Percentiles rank a stretch among this genome's conserved stretches.
Evolutionary conservation across 202 grass and related monocot genomes (phyloP).

Genomic region (Zizania palustris): DNA sequence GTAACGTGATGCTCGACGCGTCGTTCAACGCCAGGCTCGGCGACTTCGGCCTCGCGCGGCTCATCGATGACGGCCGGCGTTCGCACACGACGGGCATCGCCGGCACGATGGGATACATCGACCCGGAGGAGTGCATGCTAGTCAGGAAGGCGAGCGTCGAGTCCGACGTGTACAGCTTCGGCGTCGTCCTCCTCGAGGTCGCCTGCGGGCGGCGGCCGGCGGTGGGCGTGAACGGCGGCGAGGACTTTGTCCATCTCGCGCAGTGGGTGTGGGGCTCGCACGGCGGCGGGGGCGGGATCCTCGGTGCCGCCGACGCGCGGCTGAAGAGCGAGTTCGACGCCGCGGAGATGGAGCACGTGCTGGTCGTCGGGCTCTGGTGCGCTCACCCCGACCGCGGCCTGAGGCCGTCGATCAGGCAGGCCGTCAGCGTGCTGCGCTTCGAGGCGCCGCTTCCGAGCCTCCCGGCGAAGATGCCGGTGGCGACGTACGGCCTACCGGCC

Average conservation of each 20-base stretch:
- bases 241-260: conserved; percentile 24
- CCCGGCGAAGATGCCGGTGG: conserved; percentile 29
- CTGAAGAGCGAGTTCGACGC: conserved; percentile 4
- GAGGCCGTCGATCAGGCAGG: conserved; percentile 23
- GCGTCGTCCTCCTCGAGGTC: conserved; percentile 50
- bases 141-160: conserved; percentile 8
- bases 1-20: too few relatives aligned
- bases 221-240: neutral
- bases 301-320: conserved; percentile 35
- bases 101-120: too few relatives aligned
- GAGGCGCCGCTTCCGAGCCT: conserved; percentile 34
- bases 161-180: conserved; percentile 58
- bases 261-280: conserved; percentile 45
- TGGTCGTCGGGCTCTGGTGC: conserved; percentile 54
- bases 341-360: neutral
- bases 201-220: conserved; percentile 30
- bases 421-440: conserved; percentile 28
- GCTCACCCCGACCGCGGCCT: conserved; percentile 32
- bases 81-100: too few relatives aligned
- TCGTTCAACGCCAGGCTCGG: too few relatives aligned
- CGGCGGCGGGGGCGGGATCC: neutral
- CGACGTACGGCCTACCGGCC: neutral
- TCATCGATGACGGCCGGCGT: too few relatives aligned
- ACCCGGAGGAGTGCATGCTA: conserved; percentile 16
- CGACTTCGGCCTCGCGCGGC: too few relatives aligned